phyloP scores from a whole-genome alignment of 306 rosid genomes.

The Potentilla sterilis region DNA sequence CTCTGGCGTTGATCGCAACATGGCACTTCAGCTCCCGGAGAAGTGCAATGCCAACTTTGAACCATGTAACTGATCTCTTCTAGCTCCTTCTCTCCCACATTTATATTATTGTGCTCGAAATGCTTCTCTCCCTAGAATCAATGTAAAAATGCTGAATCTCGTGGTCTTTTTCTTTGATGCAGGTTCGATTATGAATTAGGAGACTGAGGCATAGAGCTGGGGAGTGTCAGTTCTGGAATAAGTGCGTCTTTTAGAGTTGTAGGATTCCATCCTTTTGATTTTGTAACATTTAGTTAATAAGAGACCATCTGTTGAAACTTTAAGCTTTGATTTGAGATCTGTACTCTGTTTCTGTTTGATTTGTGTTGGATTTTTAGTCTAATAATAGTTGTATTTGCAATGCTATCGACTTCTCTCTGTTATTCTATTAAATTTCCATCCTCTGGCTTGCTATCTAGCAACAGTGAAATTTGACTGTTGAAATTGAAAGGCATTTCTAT shows the following conservation, averaged over 20 bases:
- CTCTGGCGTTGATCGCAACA: constrained; percentile 74
- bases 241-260: constrained; percentile 16
- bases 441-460: not conserved
- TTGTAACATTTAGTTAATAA: constrained; percentile 19
- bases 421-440: not conserved
- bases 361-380: not conserved
- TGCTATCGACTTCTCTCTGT: not conserved
- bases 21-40: constrained; percentile 75
- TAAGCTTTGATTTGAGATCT: constrained; percentile 8
- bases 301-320: not conserved
- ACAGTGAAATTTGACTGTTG: not conserved
- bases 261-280: constrained; percentile 10
- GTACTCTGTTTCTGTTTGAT: not conserved
- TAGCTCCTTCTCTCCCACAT: constrained; percentile 9
- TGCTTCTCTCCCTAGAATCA: not conserved
- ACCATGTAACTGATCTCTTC: constrained; percentile 49
- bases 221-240: constrained; percentile 24
- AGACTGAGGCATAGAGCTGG: constrained; percentile 8
- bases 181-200: constrained; percentile 57
- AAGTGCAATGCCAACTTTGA: constrained; percentile 70
- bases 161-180: constrained; percentile 22
- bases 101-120: not conserved
- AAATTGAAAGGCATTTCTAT: not conserved
- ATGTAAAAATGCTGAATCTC: not conserved
- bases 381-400: not conserved